Conservation (phyloP, 352 stramenopile species). For the Poterioochromonas sp. region DNA sequence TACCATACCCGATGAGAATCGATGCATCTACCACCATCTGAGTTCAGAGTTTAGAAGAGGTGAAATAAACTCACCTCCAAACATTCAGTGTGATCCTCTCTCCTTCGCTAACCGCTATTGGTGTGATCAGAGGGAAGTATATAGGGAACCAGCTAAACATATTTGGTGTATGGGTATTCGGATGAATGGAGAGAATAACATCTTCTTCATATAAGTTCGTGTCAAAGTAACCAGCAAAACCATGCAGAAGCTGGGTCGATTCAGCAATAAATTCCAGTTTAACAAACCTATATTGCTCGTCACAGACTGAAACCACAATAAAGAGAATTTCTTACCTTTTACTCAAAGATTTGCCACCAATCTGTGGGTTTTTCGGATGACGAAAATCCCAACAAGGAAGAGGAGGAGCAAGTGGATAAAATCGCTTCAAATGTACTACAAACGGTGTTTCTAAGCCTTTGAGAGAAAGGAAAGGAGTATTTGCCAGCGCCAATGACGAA, state of each 20-base stretch:
- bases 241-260: background rate
- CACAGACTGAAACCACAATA: background rate
- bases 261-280: background rate
- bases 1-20: background rate
- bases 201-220: background rate
- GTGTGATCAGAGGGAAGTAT: background rate
- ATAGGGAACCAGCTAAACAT: background rate
- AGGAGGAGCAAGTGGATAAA: conserved; percentile 60
- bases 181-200: background rate
- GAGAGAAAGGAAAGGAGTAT: no score
- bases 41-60: no score
- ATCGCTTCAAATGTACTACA: conserved; percentile 87
- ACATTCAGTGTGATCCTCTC: background rate
- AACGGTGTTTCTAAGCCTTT: conserved; percentile 90
- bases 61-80: background rate
- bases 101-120: background rate
- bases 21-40: no score
- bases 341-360: no score
- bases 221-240: background rate
- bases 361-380: background rate
- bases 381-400: background rate
- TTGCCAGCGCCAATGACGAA: background rate
- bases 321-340: no score
- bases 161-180: background rate
- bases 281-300: background rate